These are phyloP conservation scores for Diophrys appendiculata DNA, from an alignment of 73 alveolate species.

Conservation along the genomic window DNA sequence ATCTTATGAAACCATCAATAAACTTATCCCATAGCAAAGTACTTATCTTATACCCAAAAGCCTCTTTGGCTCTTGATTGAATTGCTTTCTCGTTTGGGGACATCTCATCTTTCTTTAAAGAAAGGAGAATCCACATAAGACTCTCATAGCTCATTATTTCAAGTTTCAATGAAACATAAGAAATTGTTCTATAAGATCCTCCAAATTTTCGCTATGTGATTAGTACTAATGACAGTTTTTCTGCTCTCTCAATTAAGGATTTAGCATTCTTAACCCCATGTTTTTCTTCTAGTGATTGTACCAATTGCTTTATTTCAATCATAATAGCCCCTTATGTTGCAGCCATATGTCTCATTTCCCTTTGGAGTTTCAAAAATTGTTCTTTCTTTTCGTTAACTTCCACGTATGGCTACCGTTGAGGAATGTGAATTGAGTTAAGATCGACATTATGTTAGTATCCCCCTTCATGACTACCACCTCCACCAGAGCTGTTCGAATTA, in stretches of 20 bases:
- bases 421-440: neutral
- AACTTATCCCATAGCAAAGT: constrained; percentile 47
- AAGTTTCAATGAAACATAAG: constrained; percentile 38
- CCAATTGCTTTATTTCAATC: neutral
- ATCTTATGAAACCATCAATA: constrained; percentile 7
- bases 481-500: neutral
- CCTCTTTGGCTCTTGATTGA: constrained; percentile 62
- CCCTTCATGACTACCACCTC: no score
- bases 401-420: neutral
- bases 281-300: neutral
- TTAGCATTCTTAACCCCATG: neutral
- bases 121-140: constrained; percentile 38
- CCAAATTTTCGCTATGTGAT: neutral
- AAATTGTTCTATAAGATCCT: neutral
- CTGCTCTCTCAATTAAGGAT: neutral
- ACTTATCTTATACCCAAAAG: constrained; percentile 47
- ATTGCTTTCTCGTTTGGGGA: constrained; percentile 65
- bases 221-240: neutral
- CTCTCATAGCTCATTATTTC: constrained; percentile 47
- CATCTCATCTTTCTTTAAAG: constrained; percentile 61
- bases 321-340: neutral
- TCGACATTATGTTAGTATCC: neutral
- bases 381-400: constrained; percentile 2
- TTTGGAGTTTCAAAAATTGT: neutral
- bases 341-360: constrained; percentile 1